Percentiles rank a stretch among this genome's conserved stretches.
Evolutionary conservation across 2,329 filamentous ascomycete genomes (phyloP).

Genomic region (Plectosphaerella cucumerina): DNA sequence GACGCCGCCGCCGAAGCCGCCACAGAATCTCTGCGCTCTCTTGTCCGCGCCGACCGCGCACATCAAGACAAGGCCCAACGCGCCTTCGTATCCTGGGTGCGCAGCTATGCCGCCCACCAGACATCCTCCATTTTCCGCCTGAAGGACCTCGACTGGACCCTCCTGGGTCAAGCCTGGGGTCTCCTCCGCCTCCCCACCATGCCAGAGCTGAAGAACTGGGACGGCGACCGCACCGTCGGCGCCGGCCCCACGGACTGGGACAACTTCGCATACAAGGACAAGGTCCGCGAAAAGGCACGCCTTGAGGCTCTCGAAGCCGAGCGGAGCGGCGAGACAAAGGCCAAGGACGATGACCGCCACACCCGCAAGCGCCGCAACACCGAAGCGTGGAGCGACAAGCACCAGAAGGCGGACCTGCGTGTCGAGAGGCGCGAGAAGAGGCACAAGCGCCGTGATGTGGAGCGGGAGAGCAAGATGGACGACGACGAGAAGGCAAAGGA

Average conservation of each 20-base stretch:
- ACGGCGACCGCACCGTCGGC: conserved; percentile 61
- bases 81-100: conserved; percentile 90
- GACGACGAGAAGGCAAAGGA: conserved; percentile 63
- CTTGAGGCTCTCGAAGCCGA: conserved; percentile 50
- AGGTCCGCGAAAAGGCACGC: conserved; percentile 62
- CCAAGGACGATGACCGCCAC: conserved; percentile 34
- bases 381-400: conserved; percentile 69
- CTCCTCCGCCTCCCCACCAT: conserved; percentile 85
- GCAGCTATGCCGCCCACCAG: conserved; percentile 87
- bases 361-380: conserved; percentile 58
- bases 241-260: conserved; percentile 61
- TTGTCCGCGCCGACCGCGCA: conserved; percentile 47
- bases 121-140: conserved; percentile 88
- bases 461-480: conserved; percentile 61
- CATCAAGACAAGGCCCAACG: conserved; percentile 85
- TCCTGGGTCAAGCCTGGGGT: conserved; percentile 79
- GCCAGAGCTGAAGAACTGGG: conserved; percentile 78
- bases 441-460: conserved; percentile 59
- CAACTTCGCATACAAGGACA: conserved; percentile 67
- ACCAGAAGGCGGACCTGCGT: conserved; percentile 61
- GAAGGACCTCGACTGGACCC: conserved; percentile 77
- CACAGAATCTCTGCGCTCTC: conserved; percentile 56
- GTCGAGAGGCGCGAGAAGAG: conserved; percentile 61
- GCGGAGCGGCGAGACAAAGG: conserved; percentile 31
- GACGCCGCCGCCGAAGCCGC: conserved; percentile 55